Conservation (phyloP, 306 rosid species). For the Cucurbita moschata region DNA sequence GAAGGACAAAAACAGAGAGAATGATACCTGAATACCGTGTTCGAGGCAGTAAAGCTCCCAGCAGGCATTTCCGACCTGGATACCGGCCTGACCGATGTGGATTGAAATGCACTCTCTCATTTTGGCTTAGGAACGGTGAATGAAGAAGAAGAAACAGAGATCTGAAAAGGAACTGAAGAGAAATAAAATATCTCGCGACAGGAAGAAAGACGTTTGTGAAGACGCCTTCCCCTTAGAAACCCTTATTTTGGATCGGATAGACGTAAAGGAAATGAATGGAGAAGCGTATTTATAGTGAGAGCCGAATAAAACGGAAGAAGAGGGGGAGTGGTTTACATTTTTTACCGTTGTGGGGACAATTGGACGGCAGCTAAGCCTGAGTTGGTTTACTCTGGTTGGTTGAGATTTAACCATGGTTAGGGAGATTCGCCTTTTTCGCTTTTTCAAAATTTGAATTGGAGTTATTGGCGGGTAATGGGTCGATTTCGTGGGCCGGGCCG, state of each 20-base stretch:
- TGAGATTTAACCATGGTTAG: slow-evolving; percentile 1
- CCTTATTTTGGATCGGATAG: background rate
- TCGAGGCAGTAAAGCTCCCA: slow-evolving; percentile 17
- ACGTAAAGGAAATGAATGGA: no score
- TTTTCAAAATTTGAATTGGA: background rate
- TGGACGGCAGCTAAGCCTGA: slow-evolving; percentile 11
- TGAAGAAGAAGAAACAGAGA: background rate
- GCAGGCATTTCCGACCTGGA: slow-evolving; percentile 17
- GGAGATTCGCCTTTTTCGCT: background rate
- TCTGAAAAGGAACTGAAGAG: background rate
- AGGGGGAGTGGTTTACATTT: background rate
- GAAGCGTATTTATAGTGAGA: slow-evolving; percentile 1
- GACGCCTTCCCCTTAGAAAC: slow-evolving; percentile 10
- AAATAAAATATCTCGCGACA: background rate
- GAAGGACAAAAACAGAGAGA: background rate
- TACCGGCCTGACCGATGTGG: slow-evolving; percentile 18
- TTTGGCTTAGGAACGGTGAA: background rate
- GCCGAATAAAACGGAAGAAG: background rate
- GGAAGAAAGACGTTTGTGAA: slow-evolving; percentile 10
- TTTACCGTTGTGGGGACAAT: background rate
- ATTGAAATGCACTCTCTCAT: slow-evolving; percentile 18
- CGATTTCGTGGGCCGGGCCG: background rate
- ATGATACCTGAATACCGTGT: slow-evolving; percentile 13
- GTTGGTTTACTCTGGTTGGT: slow-evolving; percentile 5
- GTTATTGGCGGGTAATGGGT: slow-evolving; percentile 1